Conservation (phyloP, 352 stramenopile genomes). For the Thalassiosira exigua region DNA sequence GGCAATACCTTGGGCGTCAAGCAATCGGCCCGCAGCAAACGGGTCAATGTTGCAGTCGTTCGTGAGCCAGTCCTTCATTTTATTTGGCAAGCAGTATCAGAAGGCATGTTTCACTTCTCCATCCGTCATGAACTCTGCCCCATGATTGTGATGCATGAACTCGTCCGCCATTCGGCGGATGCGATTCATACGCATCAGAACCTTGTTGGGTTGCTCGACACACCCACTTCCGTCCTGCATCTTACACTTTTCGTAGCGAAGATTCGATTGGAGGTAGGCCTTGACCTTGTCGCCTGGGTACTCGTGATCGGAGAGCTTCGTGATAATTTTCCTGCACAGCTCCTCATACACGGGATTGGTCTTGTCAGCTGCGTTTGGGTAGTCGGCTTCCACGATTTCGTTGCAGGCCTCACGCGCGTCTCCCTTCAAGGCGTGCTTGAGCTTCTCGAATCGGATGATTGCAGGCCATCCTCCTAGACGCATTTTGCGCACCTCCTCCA, state of each 20-base stretch:
- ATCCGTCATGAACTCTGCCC: background rate
- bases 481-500: background rate
- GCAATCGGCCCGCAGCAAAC: background rate
- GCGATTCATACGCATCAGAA: background rate
- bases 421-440: background rate
- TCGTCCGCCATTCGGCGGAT: background rate
- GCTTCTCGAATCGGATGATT: background rate
- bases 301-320: background rate
- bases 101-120: background rate
- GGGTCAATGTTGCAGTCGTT: background rate
- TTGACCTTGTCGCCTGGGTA: constrained; percentile 2
- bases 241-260: constrained; percentile 2
- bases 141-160: background rate
- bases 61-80: background rate
- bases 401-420: background rate
- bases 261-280: background rate
- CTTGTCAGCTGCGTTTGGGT: constrained; percentile 2
- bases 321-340: background rate
- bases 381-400: background rate
- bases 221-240: background rate
- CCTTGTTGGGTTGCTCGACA: background rate
- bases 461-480: background rate
- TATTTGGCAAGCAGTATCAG: background rate
- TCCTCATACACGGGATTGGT: background rate
- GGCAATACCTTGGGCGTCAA: background rate